Evolutionary conservation across 768 basidiomycete species (phyloP), one percentile per base, ranked within the genome.

Genomic region (Tricholoma saponaceum): DNA sequence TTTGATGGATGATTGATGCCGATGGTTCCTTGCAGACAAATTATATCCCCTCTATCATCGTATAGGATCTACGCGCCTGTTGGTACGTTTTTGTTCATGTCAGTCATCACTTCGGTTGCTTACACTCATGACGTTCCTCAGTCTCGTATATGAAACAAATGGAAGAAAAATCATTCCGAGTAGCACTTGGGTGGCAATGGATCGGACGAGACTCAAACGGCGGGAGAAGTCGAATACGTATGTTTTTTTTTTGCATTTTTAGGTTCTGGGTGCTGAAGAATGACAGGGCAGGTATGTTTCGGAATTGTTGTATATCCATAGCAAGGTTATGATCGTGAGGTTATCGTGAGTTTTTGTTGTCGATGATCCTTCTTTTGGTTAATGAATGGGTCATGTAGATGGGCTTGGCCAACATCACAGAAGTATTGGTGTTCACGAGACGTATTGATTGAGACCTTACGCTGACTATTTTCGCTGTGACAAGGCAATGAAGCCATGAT

Each of bases 401-500:
- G 80, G 95, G 96, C 30, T 94, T 91, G 41, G 95, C 96, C 16
- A 98, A 98, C 69, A 68, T 95, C 62, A 95, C 91, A 92, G 72
- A 87, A 82, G 87, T 82, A 58, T 37, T n/a, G n/a, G n/a, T n/a
- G 26, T 28, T 7, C 8, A 13, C 28, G 4, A 37, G 3, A 20
- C 18, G 30, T 26, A 52, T 7, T 33, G 25, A 30, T 35, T 16
- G 5, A 20, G 56, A 16, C 28, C 25, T 13, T 6, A 41, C n/a
- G 20, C 30, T 32, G 1, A 5, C 23, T 51, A 23, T 58, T 60
- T 39, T 9, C n/a, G n/a, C n/a, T n/a, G n/a, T n/a, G n/a, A n/a
- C 55, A 89, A 85, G 95, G 95, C 23, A 89, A 96, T 61, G 93
- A 92, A 33, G 94, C 93, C 1, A 96, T 98, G 73, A 96, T 98